Conservation (phyloP, 2,329 filamentous ascomycete genomes). For the Huntiella omanensis region DNA sequence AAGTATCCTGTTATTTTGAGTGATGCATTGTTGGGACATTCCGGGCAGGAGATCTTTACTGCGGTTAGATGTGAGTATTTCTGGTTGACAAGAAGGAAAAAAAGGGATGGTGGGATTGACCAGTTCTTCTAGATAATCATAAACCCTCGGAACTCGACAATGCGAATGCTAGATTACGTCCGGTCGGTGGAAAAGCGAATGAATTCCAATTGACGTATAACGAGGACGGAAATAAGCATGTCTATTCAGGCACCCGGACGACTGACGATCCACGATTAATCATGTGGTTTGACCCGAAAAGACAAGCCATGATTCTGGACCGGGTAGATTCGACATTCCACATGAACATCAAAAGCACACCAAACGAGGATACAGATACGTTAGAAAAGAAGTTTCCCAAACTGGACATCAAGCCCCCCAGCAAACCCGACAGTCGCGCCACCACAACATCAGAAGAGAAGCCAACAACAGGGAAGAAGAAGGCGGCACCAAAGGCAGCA, state of each 20-base stretch:
- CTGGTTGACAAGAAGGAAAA: not conserved
- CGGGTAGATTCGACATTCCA: slow-evolving; percentile 64
- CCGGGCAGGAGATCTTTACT: slow-evolving; percentile 39
- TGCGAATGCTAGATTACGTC: slow-evolving; percentile 31
- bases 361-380: slow-evolving; percentile 42
- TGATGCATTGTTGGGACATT: slow-evolving; percentile 37
- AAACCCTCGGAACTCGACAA: slow-evolving; percentile 34
- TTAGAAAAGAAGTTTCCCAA: slow-evolving; percentile 50
- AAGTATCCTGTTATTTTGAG: slow-evolving; percentile 47
- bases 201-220: slow-evolving; percentile 37
- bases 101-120: too few relatives aligned
- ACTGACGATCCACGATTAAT: slow-evolving; percentile 39
- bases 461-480: slow-evolving; percentile 4
- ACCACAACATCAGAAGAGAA: slow-evolving; percentile 1
- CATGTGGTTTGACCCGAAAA: slow-evolving; percentile 57
- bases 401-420: slow-evolving; percentile 24
- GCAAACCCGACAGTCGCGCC: slow-evolving; percentile 2
- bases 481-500: slow-evolving; percentile 6
- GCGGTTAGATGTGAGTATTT: slow-evolving; percentile 33
- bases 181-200: slow-evolving; percentile 27
- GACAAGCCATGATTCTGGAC: slow-evolving; percentile 65
- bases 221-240: slow-evolving; percentile 37
- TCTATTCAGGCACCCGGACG: slow-evolving; percentile 40
- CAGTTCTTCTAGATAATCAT: slow-evolving; percentile 34
- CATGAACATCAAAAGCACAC: slow-evolving; percentile 64